These are phyloP conservation scores for Xylaria nigripes DNA, from an alignment of 495 filamentous ascomycete species.

Conservation along the genomic window DNA sequence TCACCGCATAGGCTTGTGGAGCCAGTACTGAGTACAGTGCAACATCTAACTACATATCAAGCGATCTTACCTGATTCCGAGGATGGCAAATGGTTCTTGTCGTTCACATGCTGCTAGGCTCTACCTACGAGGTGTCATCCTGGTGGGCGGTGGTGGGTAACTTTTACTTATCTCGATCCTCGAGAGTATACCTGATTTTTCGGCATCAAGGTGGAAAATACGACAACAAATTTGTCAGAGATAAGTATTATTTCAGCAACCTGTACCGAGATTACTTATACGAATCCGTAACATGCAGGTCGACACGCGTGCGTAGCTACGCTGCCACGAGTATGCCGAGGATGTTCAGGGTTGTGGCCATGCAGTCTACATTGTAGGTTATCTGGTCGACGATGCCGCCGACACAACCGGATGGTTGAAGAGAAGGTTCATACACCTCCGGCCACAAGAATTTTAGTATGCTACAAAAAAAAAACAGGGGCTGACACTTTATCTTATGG, in stretches of 20 bases:
- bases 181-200: not conserved
- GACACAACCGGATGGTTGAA: not conserved
- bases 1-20: not conserved
- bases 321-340: not conserved
- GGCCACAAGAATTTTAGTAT: too few species aligned
- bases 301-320: not conserved
- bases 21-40: conserved; percentile 1
- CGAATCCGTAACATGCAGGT: not conserved
- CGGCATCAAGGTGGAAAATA: not conserved
- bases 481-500: too few species aligned
- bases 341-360: not conserved
- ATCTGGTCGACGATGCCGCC: not conserved
- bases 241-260: not conserved
- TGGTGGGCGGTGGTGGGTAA: not conserved
- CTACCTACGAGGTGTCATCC: not conserved
- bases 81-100: not conserved
- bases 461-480: too few species aligned
- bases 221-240: not conserved
- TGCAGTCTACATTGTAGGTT: not conserved
- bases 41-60: not conserved
- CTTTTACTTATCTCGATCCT: conserved; percentile 1
- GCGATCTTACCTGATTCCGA: not conserved
- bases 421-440: not conserved
- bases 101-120: too few species aligned
- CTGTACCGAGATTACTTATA: not conserved